phyloP scores from a whole-genome alignment of 108 stramenopile species.

The Cylindrotheca fusiformis region DNA sequence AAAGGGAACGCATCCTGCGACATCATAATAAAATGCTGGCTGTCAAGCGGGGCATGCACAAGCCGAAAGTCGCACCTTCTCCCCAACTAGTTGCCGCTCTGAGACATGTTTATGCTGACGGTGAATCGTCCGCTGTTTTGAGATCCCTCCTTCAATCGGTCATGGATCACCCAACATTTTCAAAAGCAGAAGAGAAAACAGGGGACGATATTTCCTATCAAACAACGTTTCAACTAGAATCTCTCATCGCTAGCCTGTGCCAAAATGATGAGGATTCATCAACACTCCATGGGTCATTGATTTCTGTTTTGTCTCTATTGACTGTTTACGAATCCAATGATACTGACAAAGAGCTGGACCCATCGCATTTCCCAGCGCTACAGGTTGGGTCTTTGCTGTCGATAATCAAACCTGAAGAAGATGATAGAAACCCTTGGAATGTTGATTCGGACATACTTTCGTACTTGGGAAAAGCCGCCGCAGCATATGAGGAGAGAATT shows the following conservation, averaged over 20 bases:
- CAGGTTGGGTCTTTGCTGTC: constrained; percentile 60
- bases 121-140: constrained; percentile 14
- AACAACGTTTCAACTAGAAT: constrained; percentile 36
- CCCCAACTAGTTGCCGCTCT: constrained; percentile 56
- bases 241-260: constrained; percentile 54
- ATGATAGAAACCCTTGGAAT: constrained; percentile 19
- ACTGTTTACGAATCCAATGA: constrained; percentile 17
- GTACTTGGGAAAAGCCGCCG: constrained; percentile 69
- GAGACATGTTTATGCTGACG: constrained; percentile 28
- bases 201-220: not conserved
- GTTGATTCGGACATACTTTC: constrained; percentile 44
- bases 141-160: constrained; percentile 31
- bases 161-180: constrained; percentile 37
- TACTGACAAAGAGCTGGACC: constrained; percentile 3
- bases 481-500: constrained; percentile 67
- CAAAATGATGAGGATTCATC: constrained; percentile 22
- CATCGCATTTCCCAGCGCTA: constrained; percentile 18
- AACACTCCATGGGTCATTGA: constrained; percentile 43
- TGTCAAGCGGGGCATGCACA: constrained; percentile 16
- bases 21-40: constrained; percentile 68
- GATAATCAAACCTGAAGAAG: constrained; percentile 25
- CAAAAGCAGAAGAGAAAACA: constrained; percentile 4
- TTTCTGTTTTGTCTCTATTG: constrained; percentile 55
- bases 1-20: constrained; percentile 40
- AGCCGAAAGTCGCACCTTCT: constrained; percentile 40